phyloP scores from a whole-genome alignment of 257 asterid genomes.

The Ophiorrhiza pumila region DNA sequence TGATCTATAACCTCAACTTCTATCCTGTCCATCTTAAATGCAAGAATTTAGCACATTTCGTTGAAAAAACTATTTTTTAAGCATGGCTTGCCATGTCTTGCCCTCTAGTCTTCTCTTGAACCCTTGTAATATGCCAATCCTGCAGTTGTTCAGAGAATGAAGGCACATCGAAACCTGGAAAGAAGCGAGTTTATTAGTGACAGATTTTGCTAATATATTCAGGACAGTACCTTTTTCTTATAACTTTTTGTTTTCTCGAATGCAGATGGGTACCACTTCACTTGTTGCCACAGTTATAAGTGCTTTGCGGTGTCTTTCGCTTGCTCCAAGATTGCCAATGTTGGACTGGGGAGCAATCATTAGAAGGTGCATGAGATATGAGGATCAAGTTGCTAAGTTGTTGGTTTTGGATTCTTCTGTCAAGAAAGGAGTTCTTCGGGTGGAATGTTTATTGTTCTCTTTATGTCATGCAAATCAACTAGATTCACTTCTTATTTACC shows the following conservation, averaged over 20 bases:
- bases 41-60: background rate
- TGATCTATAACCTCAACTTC: background rate
- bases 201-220: background rate
- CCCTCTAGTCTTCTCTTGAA: background rate
- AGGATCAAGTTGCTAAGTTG: constrained; percentile 50
- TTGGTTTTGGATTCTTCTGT: constrained; percentile 28
- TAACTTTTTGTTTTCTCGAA: constrained; percentile 18
- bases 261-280: constrained; percentile 49
- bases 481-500: constrained; percentile 74
- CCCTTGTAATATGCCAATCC: background rate
- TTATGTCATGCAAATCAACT: constrained; percentile 64
- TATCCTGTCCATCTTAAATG: background rate
- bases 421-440: constrained; percentile 61
- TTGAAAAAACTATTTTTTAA: background rate
- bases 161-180: background rate
- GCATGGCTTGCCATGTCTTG: background rate
- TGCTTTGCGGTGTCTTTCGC: constrained; percentile 70
- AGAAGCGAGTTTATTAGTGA: background rate
- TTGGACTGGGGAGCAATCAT: constrained; percentile 76
- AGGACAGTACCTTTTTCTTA: background rate
- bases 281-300: constrained; percentile 43
- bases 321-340: constrained; percentile 75
- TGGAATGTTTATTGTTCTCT: constrained; percentile 73
- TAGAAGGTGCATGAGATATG: constrained; percentile 79
- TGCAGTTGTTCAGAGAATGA: background rate